Percentiles rank a stretch among this genome's conserved stretches.
Conservation (phyloP, 768 basidiomycete species). For the Exidia glandulosa region DNA sequence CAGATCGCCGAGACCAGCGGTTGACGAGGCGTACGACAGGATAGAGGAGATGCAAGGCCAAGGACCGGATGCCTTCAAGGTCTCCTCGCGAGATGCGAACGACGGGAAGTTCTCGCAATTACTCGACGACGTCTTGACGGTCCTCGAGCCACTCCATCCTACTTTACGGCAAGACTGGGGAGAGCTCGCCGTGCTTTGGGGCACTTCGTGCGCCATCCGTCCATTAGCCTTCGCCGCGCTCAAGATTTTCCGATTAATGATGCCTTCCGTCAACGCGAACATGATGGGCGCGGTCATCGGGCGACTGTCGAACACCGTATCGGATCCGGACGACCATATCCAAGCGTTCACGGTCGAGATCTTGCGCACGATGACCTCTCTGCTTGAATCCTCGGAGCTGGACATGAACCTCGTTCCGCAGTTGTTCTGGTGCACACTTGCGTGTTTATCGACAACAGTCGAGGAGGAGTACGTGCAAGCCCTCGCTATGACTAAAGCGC, state of each 20-base stretch:
- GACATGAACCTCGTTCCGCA: slow-evolving; percentile 60
- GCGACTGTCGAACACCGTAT: slow-evolving; percentile 73
- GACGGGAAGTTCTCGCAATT: slow-evolving; percentile 58
- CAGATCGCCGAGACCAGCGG: slow-evolving; percentile 33
- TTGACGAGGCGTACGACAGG: slow-evolving; percentile 14
- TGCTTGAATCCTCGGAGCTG: slow-evolving; percentile 45
- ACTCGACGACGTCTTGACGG: slow-evolving; percentile 50
- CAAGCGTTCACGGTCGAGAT: slow-evolving; percentile 79
- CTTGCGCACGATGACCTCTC: slow-evolving; percentile 57
- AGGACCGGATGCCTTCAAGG: slow-evolving; percentile 13
- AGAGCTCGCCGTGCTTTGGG: slow-evolving; percentile 69
- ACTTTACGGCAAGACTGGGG: slow-evolving; percentile 70
- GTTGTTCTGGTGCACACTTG: slow-evolving; percentile 78
- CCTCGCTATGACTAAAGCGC: slow-evolving; percentile 48
- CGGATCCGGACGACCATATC: slow-evolving; percentile 63
- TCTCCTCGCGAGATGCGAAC: not conserved
- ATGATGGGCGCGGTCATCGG: slow-evolving; percentile 74
- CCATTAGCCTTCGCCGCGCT: slow-evolving; percentile 79
- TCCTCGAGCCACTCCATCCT: slow-evolving; percentile 61
- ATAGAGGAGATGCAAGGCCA: slow-evolving; percentile 49
- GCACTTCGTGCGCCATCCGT: slow-evolving; percentile 78
- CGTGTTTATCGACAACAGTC: slow-evolving; percentile 72
- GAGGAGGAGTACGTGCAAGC: slow-evolving; percentile 69
- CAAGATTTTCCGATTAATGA: slow-evolving; percentile 77
- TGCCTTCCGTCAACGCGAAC: slow-evolving; percentile 54